Base-by-base conservation (phyloP, 805 yeast genomes). In the Pichia deserticola region DNA sequence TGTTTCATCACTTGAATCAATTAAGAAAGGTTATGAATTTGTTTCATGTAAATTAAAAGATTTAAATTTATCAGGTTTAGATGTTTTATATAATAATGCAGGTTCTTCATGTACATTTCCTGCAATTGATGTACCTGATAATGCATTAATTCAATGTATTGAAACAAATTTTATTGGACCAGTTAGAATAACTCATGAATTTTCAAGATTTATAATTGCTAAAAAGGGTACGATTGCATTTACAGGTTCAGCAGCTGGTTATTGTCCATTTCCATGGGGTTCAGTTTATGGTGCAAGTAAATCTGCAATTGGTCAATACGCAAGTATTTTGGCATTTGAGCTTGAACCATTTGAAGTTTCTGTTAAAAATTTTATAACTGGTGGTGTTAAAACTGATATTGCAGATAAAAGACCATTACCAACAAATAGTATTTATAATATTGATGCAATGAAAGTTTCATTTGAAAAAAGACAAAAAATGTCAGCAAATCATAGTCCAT, bases 251-350 rank as follows among this genome's bases (percentile, higher is more conserved):
- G 63, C 82, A 3, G 76, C 84, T 13, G 93, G 88, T 1, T 48
- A 78, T 13, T 65, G 75, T 11, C 81, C 87, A 3, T 80, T 86
- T 68, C 95, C 95, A 29, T 85, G 81, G 63, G 79, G 83, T 1
- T 72, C 83, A 12, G 69, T 81, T 33, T 86, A 86, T 60, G 75
- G 82, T 34, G 74, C 90, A 1, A 63, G 84, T 1, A 86, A 86
- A 59, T 88, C 90, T 6, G 90, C 92, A 0, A 79, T 86, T 50
- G 88, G 84, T 55, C 82, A 78, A 56, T 86, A 81, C 59, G 85
- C 88, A 0, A 75, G 78, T 39, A 75, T 74, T 2, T 66, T 86
- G 49, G 76, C 82, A 47, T 60, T 81, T 29, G 95, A 86, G 64
- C 62, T 86, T 75, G 77, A 78, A 60, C 85, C 88, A 4, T 82